These are phyloP conservation scores for Exserohilum turcica DNA, from an alignment of 2,329 filamentous ascomycete genomes.

Conservation along the genomic window DNA sequence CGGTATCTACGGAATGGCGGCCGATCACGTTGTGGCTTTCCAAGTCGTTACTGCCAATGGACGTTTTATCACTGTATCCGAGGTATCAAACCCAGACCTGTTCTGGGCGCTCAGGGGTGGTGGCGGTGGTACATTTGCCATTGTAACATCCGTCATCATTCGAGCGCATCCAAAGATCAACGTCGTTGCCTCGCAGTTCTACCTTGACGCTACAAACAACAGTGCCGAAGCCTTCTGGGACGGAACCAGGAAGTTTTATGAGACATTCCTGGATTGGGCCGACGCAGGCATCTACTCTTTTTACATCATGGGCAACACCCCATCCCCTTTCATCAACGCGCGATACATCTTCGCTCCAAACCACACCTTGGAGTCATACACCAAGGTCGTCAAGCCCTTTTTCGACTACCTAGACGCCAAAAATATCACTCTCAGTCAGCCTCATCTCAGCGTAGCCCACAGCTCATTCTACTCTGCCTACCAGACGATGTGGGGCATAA, in stretches of 20 bases:
- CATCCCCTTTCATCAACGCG: conserved; percentile 17
- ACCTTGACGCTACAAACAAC: conserved; percentile 23
- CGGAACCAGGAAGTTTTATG: conserved; percentile 18
- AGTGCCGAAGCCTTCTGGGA: conserved; percentile 26
- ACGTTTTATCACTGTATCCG: conserved; percentile 8
- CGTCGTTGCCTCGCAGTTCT: conserved; percentile 31
- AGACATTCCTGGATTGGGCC: conserved; percentile 18
- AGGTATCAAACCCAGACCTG: conserved; percentile 18
- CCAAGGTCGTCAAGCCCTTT: conserved; percentile 17
- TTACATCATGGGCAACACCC: conserved; percentile 21
- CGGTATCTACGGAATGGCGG: conserved; percentile 47
- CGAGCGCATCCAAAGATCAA: conserved; percentile 27
- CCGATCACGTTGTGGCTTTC: conserved; percentile 27
- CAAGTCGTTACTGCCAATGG: conserved; percentile 29
- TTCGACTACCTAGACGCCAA: conserved; percentile 17
- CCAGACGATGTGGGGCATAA: conserved; percentile 25
- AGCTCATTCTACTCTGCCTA: conserved; percentile 25
- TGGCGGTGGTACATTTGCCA: conserved; percentile 27
- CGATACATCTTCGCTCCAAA: conserved; percentile 23
- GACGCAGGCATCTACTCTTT: conserved; percentile 24
- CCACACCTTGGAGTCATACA: conserved; percentile 19
- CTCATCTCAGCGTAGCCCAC: conserved; percentile 26
- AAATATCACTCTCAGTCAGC: conserved; percentile 27
- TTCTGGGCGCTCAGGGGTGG: conserved; percentile 35
- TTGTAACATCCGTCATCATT: conserved; percentile 21